Evolutionary conservation across 1,284 basidiomycete genomes (phyloP).

Genomic region (Coniophora puteana): DNA sequence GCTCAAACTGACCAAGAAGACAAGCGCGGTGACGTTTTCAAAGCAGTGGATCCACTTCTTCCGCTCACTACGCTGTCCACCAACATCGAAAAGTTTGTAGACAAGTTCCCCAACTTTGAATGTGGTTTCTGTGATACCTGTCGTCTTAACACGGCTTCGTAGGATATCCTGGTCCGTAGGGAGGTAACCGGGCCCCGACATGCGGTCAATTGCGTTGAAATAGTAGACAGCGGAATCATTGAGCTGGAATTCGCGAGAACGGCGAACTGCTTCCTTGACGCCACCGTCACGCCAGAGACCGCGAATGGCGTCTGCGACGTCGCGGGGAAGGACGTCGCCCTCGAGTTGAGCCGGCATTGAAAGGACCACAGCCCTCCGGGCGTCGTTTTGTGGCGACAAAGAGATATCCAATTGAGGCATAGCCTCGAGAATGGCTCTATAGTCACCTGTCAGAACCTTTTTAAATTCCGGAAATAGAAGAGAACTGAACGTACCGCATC

Average conservation of each 20-base stretch:
- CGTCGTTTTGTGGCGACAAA: constrained; percentile 68
- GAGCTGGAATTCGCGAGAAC: constrained; percentile 92
- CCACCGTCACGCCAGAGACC: constrained; percentile 88
- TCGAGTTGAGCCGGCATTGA: constrained; percentile 86
- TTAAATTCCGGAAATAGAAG: neutral
- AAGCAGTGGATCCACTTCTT: constrained; percentile 98
- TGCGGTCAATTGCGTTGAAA: constrained; percentile 89
- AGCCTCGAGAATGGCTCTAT: constrained; percentile 87
- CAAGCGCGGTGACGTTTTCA: constrained; percentile 93
- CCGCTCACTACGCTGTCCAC: constrained; percentile 90
- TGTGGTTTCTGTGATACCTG: constrained; percentile 93
- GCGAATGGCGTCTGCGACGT: constrained; percentile 79
- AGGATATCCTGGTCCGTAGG: constrained; percentile 95
- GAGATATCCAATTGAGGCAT: constrained; percentile 64
- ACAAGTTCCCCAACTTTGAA: constrained; percentile 92
- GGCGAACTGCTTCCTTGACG: constrained; percentile 80
- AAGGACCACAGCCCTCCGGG: constrained; percentile 75
- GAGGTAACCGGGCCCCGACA: constrained; percentile 73
- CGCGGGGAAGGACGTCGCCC: constrained; percentile 71
- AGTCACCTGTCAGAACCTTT: neutral
- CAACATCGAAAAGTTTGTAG: constrained; percentile 92
- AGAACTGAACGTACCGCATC: constrained; percentile 63
- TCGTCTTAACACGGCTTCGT: constrained; percentile 94
- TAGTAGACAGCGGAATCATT: constrained; percentile 97
- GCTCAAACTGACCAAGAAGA: constrained; percentile 90